A percentile compares a stretch with the other conserved stretches of the same genome.
These are phyloP conservation scores for Bacidia rubella DNA, from an alignment of 495 filamentous ascomycete genomes.

Conservation along the genomic window DNA sequence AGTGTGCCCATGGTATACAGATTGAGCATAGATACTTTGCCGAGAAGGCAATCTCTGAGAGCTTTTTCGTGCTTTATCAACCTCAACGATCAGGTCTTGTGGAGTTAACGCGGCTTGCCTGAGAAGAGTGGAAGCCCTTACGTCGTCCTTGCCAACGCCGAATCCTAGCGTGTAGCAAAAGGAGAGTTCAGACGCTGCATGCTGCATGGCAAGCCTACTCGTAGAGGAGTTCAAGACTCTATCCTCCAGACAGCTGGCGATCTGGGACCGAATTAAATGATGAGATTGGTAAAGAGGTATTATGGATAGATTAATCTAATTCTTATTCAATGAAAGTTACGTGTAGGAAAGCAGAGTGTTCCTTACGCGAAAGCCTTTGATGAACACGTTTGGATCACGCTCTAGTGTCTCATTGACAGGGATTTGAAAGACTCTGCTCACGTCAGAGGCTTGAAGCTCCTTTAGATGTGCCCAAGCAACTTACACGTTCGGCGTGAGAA, in stretches of 20 bases:
- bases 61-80: neutral
- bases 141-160: neutral
- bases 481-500: neutral
- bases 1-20: no score
- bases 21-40: neutral
- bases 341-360: neutral
- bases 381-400: neutral
- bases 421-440: neutral
- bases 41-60: neutral
- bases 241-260: neutral
- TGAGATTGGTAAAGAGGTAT: conserved; percentile 7
- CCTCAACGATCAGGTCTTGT: neutral
- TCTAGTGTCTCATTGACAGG: neutral
- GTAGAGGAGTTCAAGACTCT: neutral
- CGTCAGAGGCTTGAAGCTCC: neutral
- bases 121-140: neutral
- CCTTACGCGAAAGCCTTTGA: neutral
- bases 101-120: neutral
- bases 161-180: neutral
- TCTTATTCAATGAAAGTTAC: neutral
- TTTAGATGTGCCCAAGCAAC: neutral
- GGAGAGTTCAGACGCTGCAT: neutral
- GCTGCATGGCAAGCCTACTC: neutral
- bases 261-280: conserved; percentile 16
- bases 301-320: neutral